Percentiles rank a stretch among this genome's conserved stretches.
Conservation (phyloP, 176 grass and related monocot species). For the Dactylis glomerata region DNA sequence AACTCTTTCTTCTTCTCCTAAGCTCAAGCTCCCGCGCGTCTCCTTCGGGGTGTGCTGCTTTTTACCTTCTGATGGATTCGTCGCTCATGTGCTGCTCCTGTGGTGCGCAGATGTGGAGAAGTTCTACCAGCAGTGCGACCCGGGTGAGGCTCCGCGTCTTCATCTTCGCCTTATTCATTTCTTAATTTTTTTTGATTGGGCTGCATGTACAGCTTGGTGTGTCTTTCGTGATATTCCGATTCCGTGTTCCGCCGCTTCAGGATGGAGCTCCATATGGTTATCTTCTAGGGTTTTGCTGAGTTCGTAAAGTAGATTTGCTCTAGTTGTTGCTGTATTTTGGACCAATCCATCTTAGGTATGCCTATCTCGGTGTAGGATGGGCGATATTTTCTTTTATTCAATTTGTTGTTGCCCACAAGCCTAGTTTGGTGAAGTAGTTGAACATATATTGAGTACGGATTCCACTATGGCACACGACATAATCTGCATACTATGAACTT, state of each 20-base stretch:
- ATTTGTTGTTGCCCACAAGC: not conserved
- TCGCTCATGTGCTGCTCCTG: constrained; percentile 14
- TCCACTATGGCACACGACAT: no score
- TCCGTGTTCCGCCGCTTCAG: not conserved
- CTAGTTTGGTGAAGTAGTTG: not conserved
- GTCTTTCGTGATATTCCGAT: not conserved
- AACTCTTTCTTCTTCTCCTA: not conserved
- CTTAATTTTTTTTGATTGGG: not conserved
- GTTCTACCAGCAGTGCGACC: constrained; percentile 78
- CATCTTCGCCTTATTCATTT: not conserved
- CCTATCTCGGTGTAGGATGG: not conserved
- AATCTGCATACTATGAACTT: no score
- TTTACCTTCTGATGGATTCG: not conserved
- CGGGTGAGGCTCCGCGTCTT: constrained; percentile 44
- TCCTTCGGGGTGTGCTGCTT: not conserved
- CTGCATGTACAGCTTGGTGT: not conserved
- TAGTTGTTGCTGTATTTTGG: not conserved
- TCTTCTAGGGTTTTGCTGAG: not conserved
- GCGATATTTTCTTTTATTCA: not conserved
- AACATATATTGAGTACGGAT: not conserved
- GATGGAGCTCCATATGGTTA: constrained; percentile 21
- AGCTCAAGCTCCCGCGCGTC: not conserved
- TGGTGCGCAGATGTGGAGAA: constrained; percentile 73
- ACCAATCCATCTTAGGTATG: not conserved
- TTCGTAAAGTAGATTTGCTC: not conserved